Evolutionary conservation across 1,139 yeast genomes (phyloP), one percentile per base, ranked within the genome.

Genomic region (Meyerozyma carpophila): DNA sequence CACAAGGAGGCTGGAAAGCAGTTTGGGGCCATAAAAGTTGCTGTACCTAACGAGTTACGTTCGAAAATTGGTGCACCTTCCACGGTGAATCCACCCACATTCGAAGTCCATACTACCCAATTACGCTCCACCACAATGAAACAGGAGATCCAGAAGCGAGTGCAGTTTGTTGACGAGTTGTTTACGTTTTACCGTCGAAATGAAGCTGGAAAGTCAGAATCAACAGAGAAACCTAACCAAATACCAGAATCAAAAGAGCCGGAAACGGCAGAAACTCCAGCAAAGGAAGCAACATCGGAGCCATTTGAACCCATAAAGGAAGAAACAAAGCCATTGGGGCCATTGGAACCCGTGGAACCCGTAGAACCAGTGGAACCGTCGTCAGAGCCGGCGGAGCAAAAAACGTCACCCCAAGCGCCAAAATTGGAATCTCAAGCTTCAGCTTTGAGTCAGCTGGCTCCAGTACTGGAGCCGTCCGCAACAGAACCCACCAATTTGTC

Each of bases 1-100:
- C 56, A 78, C 2, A 57, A 60, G 21, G 66, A 64, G 4, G 47
- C 66, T 7, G 91, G 89, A 1, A 59, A 59, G 43, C 55, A 66
- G 40, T 75, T 70, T 56, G 96, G 96, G 1, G 93, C 91, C n/a
- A 70, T 87, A 26, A 88, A 86, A 58, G 64, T 89, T 18, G 67
- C 73, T n/a, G 77, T 85, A 0, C 84, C 86, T 0, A 49, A 53
- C 6, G 46, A 55, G 18, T 70, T 75, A 70, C 52, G 54, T 51
- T 34, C 50, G 44, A 45, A 59, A 54, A 42, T 74, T 66, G 53
- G 62, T 77, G 5, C 44, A 56, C 18, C 53, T 55, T 37, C 54
- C 61, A 41, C 63, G 58, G 37, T 65, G 32, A 59, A 63, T 43
- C 58, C 66, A 4, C 82, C 80, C 42, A 65, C 72, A n/a, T 71